These are phyloP conservation scores for Haplosporangium sp. DNA, from an alignment of 371 early-diverging fungal species.

Conservation along the genomic window DNA sequence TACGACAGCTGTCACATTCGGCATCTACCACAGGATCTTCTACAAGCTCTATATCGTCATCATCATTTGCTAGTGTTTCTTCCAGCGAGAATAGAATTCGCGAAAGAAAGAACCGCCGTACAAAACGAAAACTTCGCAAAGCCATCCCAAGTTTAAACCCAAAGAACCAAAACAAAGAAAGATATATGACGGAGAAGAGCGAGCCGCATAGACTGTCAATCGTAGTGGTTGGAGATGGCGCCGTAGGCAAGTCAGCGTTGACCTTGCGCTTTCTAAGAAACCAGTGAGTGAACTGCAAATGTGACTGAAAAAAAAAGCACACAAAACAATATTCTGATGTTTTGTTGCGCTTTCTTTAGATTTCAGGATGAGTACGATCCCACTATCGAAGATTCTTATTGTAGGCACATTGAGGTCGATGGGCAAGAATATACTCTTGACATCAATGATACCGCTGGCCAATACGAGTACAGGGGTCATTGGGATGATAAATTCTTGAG, in stretches of 20 bases:
- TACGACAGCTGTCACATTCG: constrained; percentile 29
- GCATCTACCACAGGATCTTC: constrained; percentile 28
- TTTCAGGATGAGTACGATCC: constrained; percentile 45
- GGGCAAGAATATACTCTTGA: constrained; percentile 53
- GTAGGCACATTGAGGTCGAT: constrained; percentile 55
- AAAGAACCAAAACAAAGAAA: not conserved
- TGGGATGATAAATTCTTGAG: constrained; percentile 53
- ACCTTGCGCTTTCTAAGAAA: constrained; percentile 49
- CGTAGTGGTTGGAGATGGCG: constrained; percentile 52
- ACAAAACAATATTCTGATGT: not conserved
- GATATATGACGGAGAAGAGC: not conserved
- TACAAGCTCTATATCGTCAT: constrained; percentile 7
- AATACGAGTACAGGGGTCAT: constrained; percentile 56
- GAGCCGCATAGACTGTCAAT: constrained; percentile 34
- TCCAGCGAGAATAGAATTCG: not conserved
- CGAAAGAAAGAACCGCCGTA: not conserved
- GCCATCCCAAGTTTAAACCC: not conserved
- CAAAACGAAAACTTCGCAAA: not conserved
- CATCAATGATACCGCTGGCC: constrained; percentile 58
- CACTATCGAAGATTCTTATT: constrained; percentile 57
- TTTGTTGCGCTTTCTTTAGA: not conserved
- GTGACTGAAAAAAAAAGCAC: not conserved
- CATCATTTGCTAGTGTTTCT: constrained; percentile 6
- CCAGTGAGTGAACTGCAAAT: constrained; percentile 29
- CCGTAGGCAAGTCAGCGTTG: constrained; percentile 53